Evolutionary conservation across 1,284 basidiomycete genomes (phyloP).

Genomic region (Ganoderma sinense): DNA sequence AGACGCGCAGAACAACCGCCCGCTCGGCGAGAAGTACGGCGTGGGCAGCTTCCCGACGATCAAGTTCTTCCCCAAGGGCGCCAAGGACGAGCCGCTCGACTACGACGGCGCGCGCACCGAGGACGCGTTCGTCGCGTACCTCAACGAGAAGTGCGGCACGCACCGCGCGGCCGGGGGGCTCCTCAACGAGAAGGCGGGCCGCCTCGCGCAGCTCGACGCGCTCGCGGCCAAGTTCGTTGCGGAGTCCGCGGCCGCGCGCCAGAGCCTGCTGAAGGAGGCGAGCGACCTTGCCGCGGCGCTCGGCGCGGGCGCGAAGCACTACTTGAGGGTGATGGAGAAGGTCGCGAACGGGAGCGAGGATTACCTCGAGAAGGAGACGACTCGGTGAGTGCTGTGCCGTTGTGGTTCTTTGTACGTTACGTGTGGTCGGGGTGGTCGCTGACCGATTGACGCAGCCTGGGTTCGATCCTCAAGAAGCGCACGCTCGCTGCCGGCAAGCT

Average conservation of each 20-base stretch:
- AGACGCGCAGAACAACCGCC: conserved; percentile 83
- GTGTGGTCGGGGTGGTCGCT: neutral
- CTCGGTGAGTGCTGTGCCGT: conserved; percentile 77
- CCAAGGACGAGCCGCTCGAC: conserved; percentile 27
- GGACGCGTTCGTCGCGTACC: conserved; percentile 72
- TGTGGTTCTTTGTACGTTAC: neutral
- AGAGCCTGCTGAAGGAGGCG: conserved; percentile 73
- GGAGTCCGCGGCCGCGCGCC: conserved; percentile 62
- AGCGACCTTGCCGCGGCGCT: conserved; percentile 51
- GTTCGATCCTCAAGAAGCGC: conserved; percentile 77
- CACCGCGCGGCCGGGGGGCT: conserved; percentile 84
- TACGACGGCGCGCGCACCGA: conserved; percentile 79
- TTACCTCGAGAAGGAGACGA: conserved; percentile 89
- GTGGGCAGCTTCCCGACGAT: conserved; percentile 88
- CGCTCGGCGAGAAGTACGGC: conserved; percentile 78
- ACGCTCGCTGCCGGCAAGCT: conserved; percentile 81
- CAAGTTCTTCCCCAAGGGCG: conserved; percentile 90
- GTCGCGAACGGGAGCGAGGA: conserved; percentile 73
- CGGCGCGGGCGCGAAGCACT: conserved; percentile 76
- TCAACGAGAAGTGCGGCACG: conserved; percentile 92
- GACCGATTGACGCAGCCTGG: conserved; percentile 54
- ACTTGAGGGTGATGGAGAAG: conserved; percentile 93
- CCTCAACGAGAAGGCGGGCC: conserved; percentile 86
- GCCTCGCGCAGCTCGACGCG: conserved; percentile 78
- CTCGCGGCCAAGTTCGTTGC: conserved; percentile 83